These are phyloP conservation scores for Aspergillus uvarum DNA, from an alignment of 2,329 filamentous ascomycete species.

Conservation along the genomic window DNA sequence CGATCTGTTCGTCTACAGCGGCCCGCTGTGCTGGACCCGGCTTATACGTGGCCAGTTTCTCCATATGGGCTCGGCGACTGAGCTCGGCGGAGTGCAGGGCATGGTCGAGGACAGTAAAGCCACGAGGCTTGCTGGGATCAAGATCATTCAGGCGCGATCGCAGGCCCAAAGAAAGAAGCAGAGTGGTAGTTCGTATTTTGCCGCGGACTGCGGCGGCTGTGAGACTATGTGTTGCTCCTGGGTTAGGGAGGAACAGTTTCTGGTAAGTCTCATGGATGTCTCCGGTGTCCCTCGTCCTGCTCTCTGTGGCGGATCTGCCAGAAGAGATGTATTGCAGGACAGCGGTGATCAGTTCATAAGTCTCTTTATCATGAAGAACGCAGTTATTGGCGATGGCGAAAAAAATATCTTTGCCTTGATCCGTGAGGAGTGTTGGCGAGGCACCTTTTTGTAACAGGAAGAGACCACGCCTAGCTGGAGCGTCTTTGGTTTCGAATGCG, in stretches of 20 bases:
- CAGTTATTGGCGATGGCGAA: slow-evolving; percentile 23
- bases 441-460: slow-evolving; percentile 26
- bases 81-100: slow-evolving; percentile 20
- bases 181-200: slow-evolving; percentile 14
- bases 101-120: slow-evolving; percentile 20
- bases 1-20: slow-evolving; percentile 16
- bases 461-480: slow-evolving; percentile 19
- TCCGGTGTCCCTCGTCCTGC: not conserved
- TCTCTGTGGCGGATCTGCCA: not conserved
- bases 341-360: slow-evolving; percentile 21
- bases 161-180: slow-evolving; percentile 24
- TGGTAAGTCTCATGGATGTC: slow-evolving; percentile 15
- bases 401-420: slow-evolving; percentile 23
- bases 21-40: slow-evolving; percentile 12
- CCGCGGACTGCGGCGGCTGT: slow-evolving; percentile 19
- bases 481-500: slow-evolving; percentile 17
- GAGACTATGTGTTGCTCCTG: slow-evolving; percentile 14
- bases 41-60: slow-evolving; percentile 20
- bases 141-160: slow-evolving; percentile 16
- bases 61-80: slow-evolving; percentile 22
- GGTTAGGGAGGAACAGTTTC: slow-evolving; percentile 17
- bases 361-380: slow-evolving; percentile 21
- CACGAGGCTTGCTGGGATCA: slow-evolving; percentile 2
- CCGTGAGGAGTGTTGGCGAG: slow-evolving; percentile 9
- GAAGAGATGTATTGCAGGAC: slow-evolving; percentile 17